Base-by-base conservation (phyloP, 1,139 yeast genomes). In the Yamadazyma diospyri region DNA sequence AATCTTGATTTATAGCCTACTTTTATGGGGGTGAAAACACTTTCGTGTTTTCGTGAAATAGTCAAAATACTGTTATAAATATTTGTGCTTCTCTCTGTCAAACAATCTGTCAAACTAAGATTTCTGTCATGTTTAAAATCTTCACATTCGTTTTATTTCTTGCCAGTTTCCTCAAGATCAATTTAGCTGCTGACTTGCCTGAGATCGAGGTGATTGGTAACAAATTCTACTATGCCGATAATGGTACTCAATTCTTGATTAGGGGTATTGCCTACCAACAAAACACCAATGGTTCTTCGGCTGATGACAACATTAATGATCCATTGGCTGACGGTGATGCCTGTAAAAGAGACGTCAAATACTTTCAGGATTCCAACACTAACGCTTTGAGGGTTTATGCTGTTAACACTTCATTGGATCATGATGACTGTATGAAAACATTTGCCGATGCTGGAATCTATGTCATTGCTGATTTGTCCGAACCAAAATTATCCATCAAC, bases 281-380 rank as follows among this genome's bases (percentile, higher is more conserved):
- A 43, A 60, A 68, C 40, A 55, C 65, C 20, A 63, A 58, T 41
- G 45, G 46, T 32, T 65, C 81, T 25, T 47, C 59, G 25, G 67
- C 46, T 17, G 64, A 76, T 3, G 35, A 25, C 4, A 65, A 81
- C 44, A 82, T 86, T 28, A 55, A 63, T 32, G 86, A 86, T 61
- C 95, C 89, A 9, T 68, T 88, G 36, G 78, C 92, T 13, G 83
- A 87, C 48, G 71, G 72, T 9, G 78, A 72, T 16, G 64, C 72
- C 27, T 85, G 97, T 72, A 64, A 75, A 46, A 81, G 97, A 62
- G 97, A 89, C 59, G 73, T 87, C 46, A 80, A 83, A 41, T 78
- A 78, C 51, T 66, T 81, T 54, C 64, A 72, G 57, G 76, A 72
- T 36, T 60, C 81, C 33, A 65, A 72, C 38, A 76, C 86, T 42